Percentiles rank a stretch among this genome's conserved stretches.
phyloP scores from a whole-genome alignment of 2,329 filamentous ascomycete genomes.

The Paraphoma sp. region DNA sequence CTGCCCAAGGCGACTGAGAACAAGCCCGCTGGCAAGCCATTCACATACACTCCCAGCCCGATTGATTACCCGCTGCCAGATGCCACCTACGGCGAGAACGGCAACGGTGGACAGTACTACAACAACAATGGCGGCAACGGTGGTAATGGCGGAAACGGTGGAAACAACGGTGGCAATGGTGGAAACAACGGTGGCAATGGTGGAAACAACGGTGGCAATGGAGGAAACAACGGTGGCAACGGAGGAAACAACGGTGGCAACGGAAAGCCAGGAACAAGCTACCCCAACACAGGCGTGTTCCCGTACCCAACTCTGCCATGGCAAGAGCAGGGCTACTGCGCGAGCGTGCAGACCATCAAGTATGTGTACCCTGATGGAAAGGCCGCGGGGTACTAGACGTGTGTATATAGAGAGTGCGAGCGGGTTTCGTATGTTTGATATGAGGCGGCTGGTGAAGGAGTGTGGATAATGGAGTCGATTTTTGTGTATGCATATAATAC shows the following conservation, averaged over 20 bases:
- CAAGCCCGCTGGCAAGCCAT: conserved; percentile 40
- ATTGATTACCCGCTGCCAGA: conserved; percentile 25
- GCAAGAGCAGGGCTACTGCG: conserved; percentile 40
- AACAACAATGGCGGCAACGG: conserved; percentile 7
- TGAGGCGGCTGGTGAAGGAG: neutral
- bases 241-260: neutral
- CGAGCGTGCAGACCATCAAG: conserved; percentile 38
- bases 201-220: conserved; percentile 1
- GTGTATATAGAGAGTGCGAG: neutral
- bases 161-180: neutral
- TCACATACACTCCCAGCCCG: conserved; percentile 30
- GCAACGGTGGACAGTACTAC: neutral
- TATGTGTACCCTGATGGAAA: conserved; percentile 44
- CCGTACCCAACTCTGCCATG: conserved; percentile 26
- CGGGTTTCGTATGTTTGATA: neutral
- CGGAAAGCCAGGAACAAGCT: conserved; percentile 3
- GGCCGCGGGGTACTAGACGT: neutral
- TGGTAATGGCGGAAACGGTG: neutral
- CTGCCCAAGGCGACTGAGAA: conserved; percentile 34
- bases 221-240: neutral
- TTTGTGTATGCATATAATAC: neutral
- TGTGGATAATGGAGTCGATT: neutral
- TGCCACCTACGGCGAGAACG: conserved; percentile 18
- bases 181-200: neutral
- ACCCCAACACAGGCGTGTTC: conserved; percentile 15